Percentiles rank a stretch among this genome's conserved stretches.
Evolutionary conservation across 352 stramenopile species (phyloP).

Genomic region (Globisporangium lucens): DNA sequence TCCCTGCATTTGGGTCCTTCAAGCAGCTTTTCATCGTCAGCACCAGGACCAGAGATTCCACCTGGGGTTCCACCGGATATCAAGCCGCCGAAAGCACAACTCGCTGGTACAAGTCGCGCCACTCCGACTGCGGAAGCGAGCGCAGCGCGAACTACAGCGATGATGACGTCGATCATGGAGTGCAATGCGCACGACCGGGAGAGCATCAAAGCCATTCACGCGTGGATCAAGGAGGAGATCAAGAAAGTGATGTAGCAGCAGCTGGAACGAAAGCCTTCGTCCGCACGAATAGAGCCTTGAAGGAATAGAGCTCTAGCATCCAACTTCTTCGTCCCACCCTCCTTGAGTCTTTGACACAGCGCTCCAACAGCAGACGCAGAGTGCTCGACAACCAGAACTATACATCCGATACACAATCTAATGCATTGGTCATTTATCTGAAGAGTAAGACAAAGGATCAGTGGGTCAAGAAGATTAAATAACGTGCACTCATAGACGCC

Average conservation of each 20-base stretch:
- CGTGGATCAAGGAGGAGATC: slow-evolving; percentile 47
- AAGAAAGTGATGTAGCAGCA: slow-evolving; percentile 24
- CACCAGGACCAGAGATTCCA: background rate
- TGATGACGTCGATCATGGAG: slow-evolving; percentile 52
- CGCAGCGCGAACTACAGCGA: slow-evolving; percentile 18
- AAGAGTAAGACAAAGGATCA: no score
- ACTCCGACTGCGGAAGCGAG: slow-evolving; percentile 13
- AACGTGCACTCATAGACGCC: no score
- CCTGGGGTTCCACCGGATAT: background rate
- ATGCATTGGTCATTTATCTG: no score
- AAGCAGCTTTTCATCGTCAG: background rate
- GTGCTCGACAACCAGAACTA: no score
- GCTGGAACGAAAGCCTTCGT: background rate
- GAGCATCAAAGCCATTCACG: slow-evolving; percentile 31
- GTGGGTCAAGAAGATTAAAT: no score
- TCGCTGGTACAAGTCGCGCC: background rate
- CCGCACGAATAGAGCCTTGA: background rate
- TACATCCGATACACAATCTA: no score
- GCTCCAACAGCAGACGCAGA: no score
- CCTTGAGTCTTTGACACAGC: no score
- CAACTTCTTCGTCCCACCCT: no score
- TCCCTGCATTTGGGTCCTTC: background rate
- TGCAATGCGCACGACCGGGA: slow-evolving; percentile 44
- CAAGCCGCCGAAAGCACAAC: background rate
- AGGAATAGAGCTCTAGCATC: background rate